Base-by-base conservation (phyloP, 441 rosid genomes). In the Theobroma grandiflorum region DNA sequence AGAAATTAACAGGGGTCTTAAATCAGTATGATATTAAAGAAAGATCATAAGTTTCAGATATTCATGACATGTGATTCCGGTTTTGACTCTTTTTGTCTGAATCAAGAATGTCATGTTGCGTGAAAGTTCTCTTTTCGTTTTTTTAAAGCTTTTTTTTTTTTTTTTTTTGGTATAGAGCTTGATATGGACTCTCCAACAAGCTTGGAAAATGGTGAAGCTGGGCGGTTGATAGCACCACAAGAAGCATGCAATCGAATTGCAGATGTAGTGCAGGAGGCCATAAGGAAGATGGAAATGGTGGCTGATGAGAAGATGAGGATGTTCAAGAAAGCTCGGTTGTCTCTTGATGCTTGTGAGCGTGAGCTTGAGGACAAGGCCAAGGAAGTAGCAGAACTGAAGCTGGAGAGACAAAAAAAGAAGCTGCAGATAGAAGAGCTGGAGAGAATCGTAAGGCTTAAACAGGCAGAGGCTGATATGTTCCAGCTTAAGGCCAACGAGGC, bases 391-490 rank as follows among this genome's bases (percentile, higher is more conserved):
- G 99, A 96, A 78, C 80, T 96, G 75, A 85, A 93, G 75, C 66
- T 88, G 68, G 99, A 94, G 84, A 84, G 92, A 83, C 95, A 92
- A 78, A 90, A 91, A 84, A 92, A 89, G 93, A 95, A 94, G 86
- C 78, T 79, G 43, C 99, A 97, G 87, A 85, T 97, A 53, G 98
- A 95, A 73, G 98, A 95, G 81, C 90, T 94, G 2, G 98, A 97
- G 87, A 94, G 82, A 87, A 95, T 97, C 47, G 97, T 94, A 81
- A 91, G 99, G 86, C 97, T 95, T 74, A 97, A 95, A 75, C 95
- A 89, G 84, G 98, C 99, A 18, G 99, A 95, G 86, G 96, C 99
- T 3, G 98, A 97, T 78, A 97, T 97, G 99, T 97, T 94, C 90
- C 99, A 97, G 89, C 83, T 91, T 14, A 96, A 96, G 85, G 99